phyloP scores from a whole-genome alignment of 225 moss, liverwort and hornwort species.

The Climacium dendroides region DNA sequence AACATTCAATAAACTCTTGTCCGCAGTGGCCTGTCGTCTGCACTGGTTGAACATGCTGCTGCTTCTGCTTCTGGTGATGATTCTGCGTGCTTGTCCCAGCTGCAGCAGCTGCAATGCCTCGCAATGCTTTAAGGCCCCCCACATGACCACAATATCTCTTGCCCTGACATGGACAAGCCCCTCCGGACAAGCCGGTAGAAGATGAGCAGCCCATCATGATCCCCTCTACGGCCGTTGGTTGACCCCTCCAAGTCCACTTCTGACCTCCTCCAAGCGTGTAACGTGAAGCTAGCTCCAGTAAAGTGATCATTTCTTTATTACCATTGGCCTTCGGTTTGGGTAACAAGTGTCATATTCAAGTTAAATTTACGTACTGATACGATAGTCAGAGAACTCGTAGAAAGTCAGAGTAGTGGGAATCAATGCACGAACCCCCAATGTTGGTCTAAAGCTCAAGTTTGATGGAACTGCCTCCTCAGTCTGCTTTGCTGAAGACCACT shows the following conservation, averaged over 20 bases:
- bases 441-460: not conserved
- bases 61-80: slow-evolving; percentile 6
- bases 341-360: not conserved
- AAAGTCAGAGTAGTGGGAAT: not conserved
- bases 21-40: slow-evolving; percentile 13
- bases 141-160: slow-evolving; percentile 20
- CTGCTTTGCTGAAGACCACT: not conserved
- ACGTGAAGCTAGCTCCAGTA: not conserved
- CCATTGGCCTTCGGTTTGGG: not conserved
- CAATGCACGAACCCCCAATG: not conserved
- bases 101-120: not conserved
- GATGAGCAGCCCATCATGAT: not conserved
- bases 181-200: slow-evolving; percentile 3
- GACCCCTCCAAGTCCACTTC: slow-evolving; percentile 10
- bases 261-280: slow-evolving; percentile 3
- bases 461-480: not conserved
- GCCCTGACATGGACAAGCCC: slow-evolving; percentile 2
- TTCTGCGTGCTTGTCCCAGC: not conserved
- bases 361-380: not conserved
- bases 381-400: not conserved
- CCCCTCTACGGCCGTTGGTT: not conserved
- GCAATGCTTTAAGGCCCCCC: slow-evolving; percentile 2
- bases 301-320: not conserved
- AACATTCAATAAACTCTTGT: slow-evolving; percentile 10
- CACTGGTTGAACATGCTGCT: not conserved